Base-by-base conservation (phyloP, 2,329 filamentous ascomycete species). In the Tolypocladium ovalisporum region DNA sequence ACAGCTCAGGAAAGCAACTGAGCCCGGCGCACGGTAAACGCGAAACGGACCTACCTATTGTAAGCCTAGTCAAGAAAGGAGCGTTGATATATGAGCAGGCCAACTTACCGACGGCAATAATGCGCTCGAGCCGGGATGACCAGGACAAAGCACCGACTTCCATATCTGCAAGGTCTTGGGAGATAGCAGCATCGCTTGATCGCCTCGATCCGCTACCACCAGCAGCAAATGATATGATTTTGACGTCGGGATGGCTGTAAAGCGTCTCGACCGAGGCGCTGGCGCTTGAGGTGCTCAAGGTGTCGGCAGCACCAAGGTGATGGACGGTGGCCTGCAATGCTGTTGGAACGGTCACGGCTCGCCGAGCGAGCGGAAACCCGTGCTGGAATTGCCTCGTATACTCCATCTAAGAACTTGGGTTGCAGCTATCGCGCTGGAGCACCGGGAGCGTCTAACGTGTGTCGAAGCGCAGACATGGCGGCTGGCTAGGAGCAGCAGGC, bases 1-100 rank as follows among this genome's bases (percentile, higher is more conserved):
- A 62, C 90, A 96, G 71, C 88, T 93, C 12, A 97, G 79, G 66
- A 96, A 97, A 15, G 90, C 89, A 19, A 94, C 89, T 12, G 90
- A 90, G 24, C 90, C 89, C 9, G 89, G 88, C 37, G 94, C 88
- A 65, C 89, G 86, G 69, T 97, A 96, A 61, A 97, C 90, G 61
- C 87, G 83, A 59, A 97, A 80, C 1, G 85, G 81, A 2, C 90
- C 91, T 83, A 35, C 29, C 34, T 29, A 29, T 51, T 13, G 47
- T 51, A 13, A 22, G 29, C 29, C 47, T n/a, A 10, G 29, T 19
- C 13, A 22, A 22, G 17, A 34, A 29, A 34, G 29, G 47, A 19
- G 47, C 27, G 10, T 32, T 12, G 29, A 22, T 8, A n/a, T 7
- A 8, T 34, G 44, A 32, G 47, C 8, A 29, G 29, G 29, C 27